phyloP scores from a whole-genome alignment of 768 basidiomycete genomes.

The Boletus tylopilopsis region DNA sequence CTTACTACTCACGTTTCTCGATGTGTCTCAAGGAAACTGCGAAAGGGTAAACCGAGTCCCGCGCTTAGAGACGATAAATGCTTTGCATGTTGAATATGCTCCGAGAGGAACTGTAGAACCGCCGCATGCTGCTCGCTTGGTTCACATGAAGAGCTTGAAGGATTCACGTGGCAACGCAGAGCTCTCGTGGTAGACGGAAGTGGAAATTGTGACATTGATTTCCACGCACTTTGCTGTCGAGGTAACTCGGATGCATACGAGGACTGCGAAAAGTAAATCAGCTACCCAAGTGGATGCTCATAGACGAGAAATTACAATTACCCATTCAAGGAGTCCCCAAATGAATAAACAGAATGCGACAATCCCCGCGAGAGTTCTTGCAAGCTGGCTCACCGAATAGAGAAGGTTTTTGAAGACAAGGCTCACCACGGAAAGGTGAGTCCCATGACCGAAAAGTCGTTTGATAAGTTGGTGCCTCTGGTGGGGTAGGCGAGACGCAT shows the following conservation, averaged over 20 bases:
- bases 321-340: slow-evolving; percentile 25
- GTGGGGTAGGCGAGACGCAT: neutral
- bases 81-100: slow-evolving; percentile 29
- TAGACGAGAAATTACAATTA: slow-evolving; percentile 8
- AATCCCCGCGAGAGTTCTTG: slow-evolving; percentile 9
- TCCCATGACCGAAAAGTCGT: neutral
- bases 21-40: slow-evolving; percentile 20
- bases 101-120: slow-evolving; percentile 24
- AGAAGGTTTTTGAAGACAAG: slow-evolving; percentile 2
- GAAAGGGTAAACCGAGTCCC: slow-evolving; percentile 19
- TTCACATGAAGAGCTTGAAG: slow-evolving; percentile 4
- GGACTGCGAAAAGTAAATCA: slow-evolving; percentile 15
- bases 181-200: slow-evolving; percentile 6
- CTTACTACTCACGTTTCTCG: slow-evolving; percentile 14
- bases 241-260: slow-evolving; percentile 7
- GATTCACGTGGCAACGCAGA: slow-evolving; percentile 2
- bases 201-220: slow-evolving; percentile 5
- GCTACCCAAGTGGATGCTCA: neutral
- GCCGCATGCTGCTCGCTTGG: slow-evolving; percentile 16
- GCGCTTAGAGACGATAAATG: slow-evolving; percentile 20
- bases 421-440: neutral
- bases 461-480: neutral
- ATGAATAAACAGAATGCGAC: slow-evolving; percentile 19
- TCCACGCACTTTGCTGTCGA: slow-evolving; percentile 1
- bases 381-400: slow-evolving; percentile 12